These are phyloP conservation scores for Beauveria sp. DNA, from an alignment of 2,329 filamentous ascomycete species.

Conservation along the genomic window DNA sequence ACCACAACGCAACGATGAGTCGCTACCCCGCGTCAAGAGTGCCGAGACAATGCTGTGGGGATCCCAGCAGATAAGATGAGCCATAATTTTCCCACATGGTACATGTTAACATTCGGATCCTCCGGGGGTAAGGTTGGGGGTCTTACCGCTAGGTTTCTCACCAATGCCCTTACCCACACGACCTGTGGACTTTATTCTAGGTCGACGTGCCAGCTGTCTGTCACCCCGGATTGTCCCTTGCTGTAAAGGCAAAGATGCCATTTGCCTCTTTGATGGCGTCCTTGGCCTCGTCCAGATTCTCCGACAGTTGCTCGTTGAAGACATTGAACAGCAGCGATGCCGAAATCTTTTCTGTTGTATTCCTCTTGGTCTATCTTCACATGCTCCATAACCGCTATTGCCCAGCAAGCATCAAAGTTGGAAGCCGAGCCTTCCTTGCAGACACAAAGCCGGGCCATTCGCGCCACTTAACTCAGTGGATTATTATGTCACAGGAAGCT, in stretches of 20 bases:
- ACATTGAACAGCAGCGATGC: slow-evolving; percentile 77
- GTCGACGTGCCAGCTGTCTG: slow-evolving; percentile 79
- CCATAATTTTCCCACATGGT: not conserved
- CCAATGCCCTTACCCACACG: slow-evolving; percentile 66
- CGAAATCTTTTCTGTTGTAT: slow-evolving; percentile 59
- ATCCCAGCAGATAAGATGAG: not conserved
- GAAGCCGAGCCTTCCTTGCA: not conserved
- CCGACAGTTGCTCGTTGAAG: slow-evolving; percentile 61
- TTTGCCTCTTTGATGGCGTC: slow-evolving; percentile 74
- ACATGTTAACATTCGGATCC: not conserved
- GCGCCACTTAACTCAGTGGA: not conserved
- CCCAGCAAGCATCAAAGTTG: not conserved
- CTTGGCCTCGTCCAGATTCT: slow-evolving; percentile 61
- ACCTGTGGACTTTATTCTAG: slow-evolving; percentile 65
- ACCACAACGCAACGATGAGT: no score
- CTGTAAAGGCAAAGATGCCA: slow-evolving; percentile 73
- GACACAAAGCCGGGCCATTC: not conserved
- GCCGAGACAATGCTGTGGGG: not conserved
- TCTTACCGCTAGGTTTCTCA: slow-evolving; percentile 67
- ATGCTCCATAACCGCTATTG: not conserved
- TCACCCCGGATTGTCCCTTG: slow-evolving; percentile 77
- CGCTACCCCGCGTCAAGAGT: not conserved
- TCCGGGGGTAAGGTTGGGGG: not conserved
- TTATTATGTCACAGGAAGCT: not conserved
- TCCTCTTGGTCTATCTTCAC: not conserved